Evolutionary conservation across 2,329 filamentous ascomycete genomes (phyloP), one percentile per base, ranked within the genome.

Genomic region (Clarireedia homoeocarpa): DNA sequence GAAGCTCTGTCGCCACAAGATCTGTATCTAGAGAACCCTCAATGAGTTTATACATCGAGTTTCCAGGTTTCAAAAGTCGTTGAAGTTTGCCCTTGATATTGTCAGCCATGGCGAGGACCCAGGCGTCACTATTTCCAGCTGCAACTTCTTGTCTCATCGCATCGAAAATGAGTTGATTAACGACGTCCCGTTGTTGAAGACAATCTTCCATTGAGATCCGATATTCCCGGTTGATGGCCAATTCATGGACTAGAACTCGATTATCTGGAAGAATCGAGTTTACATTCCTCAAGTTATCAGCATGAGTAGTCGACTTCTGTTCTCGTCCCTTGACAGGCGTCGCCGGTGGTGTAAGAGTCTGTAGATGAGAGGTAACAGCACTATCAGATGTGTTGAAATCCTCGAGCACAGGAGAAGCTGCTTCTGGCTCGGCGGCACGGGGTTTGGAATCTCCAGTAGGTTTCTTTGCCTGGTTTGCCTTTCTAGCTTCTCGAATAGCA

Each of bases 221-320:
- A 67, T 86, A 92, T 62, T 90, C 84, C 63, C 83, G 85, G 70
- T 92, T 88, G 62, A 94, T 86, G 7, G 87, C 85, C 46, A 94
- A 73, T 71, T 92, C 89, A 67, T 92, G 89, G 0, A 90, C 84
- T 15, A 92, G 75, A 10, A 88, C 74, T 26, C 89, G 79, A 64
- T 92, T 94, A 58, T 85, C 80, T 0, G 88, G 88, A 47, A 91
- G 75, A 2, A 75, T 69, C 2, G 79, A 79, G 61, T 78, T 61
- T 7, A 62, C 60, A 39, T 58, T 62, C 39, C 66, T 60, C 9
- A 70, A 52, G 15, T 60, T 61, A 40, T 70, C 67, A 14, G 66
- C 65, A 54, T 63, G 49, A 4, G 64, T 61, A 34, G 51, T 61
- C 36, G 34, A 10, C 20, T 17, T 20, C 30, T 46, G 27, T 4